phyloP scores from a whole-genome alignment of 495 filamentous ascomycete genomes.

The Clavariopsis aquatica region DNA sequence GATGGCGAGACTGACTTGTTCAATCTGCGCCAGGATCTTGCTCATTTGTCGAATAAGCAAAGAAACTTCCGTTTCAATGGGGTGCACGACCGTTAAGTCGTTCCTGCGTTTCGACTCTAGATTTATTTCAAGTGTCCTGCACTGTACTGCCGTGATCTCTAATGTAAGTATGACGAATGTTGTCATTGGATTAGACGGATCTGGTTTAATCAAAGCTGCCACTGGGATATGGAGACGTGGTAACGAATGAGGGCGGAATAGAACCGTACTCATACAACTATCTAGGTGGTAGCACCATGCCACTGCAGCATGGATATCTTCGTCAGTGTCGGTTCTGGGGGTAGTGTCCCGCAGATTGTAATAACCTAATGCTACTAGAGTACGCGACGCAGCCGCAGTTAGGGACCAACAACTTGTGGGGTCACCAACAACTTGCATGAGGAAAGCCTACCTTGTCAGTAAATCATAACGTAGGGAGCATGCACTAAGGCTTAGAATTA shows the following conservation, averaged over 20 bases:
- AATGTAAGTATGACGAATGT: not conserved
- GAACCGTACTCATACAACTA: conserved; percentile 5
- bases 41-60: conserved; percentile 1
- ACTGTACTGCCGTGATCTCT: conserved; percentile 13
- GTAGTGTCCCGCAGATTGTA: conserved; percentile 4
- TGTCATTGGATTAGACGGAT: conserved; percentile 11
- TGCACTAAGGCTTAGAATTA: not conserved
- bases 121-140: conserved; percentile 1
- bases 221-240: conserved; percentile 1
- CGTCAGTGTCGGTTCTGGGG: conserved; percentile 6
- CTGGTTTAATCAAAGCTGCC: not conserved
- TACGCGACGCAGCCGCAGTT: conserved; percentile 9
- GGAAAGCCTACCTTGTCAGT: not conserved
- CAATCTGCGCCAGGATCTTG: not conserved
- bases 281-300: conserved; percentile 20
- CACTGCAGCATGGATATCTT: conserved; percentile 11
- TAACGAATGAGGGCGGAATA: conserved; percentile 15
- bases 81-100: not conserved
- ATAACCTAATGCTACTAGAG: conserved; percentile 15
- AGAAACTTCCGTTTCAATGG: not conserved
- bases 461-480: not conserved
- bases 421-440: conserved; percentile 19
- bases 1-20: conserved; percentile 4
- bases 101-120: not conserved
- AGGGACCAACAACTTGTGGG: conserved; percentile 7